Percentiles rank a stretch among this genome's conserved stretches.
Conservation (phyloP, 352 stramenopile species). For the Phytopythium mirpurense region DNA sequence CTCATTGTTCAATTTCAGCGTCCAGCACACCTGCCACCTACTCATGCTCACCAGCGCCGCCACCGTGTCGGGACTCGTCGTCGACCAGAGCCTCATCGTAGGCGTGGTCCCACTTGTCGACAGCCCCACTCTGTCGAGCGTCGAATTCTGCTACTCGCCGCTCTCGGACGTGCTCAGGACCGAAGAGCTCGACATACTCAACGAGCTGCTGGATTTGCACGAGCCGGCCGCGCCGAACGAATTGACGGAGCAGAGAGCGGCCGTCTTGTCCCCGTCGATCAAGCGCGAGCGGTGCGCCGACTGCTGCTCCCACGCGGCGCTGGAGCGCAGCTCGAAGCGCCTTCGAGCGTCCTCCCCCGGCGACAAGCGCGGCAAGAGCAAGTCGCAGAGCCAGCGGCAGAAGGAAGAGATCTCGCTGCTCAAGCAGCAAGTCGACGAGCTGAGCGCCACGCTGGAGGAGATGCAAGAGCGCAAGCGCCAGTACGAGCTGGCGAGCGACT, state of each 20-base stretch:
- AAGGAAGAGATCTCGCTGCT: slow-evolving; percentile 26
- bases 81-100: background rate
- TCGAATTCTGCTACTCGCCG: background rate
- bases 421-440: slow-evolving; percentile 21
- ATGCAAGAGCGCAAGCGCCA: slow-evolving; percentile 21
- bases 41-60: background rate
- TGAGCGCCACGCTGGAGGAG: slow-evolving; percentile 16
- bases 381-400: slow-evolving; percentile 29
- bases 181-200: background rate
- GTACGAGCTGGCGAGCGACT: slow-evolving; percentile 4
- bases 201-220: background rate
- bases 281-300: background rate
- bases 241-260: too few species aligned
- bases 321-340: slow-evolving; percentile 12
- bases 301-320: background rate
- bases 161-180: background rate
- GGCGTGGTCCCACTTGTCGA: background rate
- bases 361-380: slow-evolving; percentile 5
- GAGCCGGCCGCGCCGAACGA: background rate
- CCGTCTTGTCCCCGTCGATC: background rate
- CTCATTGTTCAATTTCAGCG: background rate
- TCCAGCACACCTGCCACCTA: background rate
- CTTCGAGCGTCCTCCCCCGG: background rate
- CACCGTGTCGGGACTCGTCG: background rate
- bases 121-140: background rate